Percentiles rank a stretch among this genome's conserved stretches.
These are phyloP conservation scores for Fistulina hepatica DNA, from an alignment of 1,284 basidiomycete genomes.

Conservation along the genomic window DNA sequence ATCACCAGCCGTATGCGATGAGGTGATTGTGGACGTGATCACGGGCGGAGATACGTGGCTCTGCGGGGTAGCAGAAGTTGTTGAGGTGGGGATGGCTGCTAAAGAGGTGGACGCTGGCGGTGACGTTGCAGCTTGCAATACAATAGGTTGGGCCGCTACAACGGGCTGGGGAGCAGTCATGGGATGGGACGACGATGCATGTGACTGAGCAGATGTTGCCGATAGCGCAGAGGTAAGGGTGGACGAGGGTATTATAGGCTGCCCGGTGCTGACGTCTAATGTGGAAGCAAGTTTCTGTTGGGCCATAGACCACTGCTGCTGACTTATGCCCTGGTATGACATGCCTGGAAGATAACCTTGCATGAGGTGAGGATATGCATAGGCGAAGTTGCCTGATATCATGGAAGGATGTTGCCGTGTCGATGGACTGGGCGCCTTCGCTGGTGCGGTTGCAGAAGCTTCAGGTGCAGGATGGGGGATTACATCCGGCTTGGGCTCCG, in stretches of 20 bases:
- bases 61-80: constrained; percentile 10
- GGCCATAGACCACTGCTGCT: no score
- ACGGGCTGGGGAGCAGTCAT: not conserved
- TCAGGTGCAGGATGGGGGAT: constrained; percentile 13
- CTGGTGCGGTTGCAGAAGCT: not conserved
- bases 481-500: constrained; percentile 48
- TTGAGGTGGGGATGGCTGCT: constrained; percentile 15
- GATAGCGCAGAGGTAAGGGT: not conserved
- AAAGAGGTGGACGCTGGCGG: constrained; percentile 18
- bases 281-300: no score
- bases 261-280: no score
- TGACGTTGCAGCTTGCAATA: constrained; percentile 7
- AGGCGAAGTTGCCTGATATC: no score
- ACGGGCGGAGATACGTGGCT: constrained; percentile 14
- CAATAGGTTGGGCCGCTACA: constrained; percentile 3
- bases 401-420: no score
- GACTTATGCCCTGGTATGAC: no score
- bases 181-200: constrained; percentile 5
- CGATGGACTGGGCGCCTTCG: no score
- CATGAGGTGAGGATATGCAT: no score
- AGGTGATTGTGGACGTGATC: constrained; percentile 14
- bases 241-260: no score
- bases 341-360: no score
- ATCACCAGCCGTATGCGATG: constrained; percentile 20
- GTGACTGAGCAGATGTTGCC: constrained; percentile 1